phyloP scores from a whole-genome alignment of 108 stramenopile species.

The Licmophora abbreviata region DNA sequence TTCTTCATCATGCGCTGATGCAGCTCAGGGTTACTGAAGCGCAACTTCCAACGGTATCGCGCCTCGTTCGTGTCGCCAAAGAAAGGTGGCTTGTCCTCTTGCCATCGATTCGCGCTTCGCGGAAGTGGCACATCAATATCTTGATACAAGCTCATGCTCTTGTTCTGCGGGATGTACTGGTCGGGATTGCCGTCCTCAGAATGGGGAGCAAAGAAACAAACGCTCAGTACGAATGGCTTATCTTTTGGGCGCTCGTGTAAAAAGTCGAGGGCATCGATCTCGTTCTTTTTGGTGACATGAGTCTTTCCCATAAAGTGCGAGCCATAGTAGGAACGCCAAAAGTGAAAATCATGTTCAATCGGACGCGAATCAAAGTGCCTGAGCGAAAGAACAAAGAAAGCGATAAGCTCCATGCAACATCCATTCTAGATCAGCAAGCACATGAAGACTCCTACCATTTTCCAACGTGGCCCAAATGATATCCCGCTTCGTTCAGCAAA shows the following conservation, averaged over 20 bases:
- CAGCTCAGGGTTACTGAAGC: slow-evolving; percentile 51
- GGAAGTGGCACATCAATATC: slow-evolving; percentile 51
- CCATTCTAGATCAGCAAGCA: neutral
- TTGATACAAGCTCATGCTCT: slow-evolving; percentile 40
- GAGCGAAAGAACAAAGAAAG: slow-evolving; percentile 1
- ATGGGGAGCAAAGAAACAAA: slow-evolving; percentile 79
- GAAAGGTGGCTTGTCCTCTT: slow-evolving; percentile 21
- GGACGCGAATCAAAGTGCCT: too few species aligned
- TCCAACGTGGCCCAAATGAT: slow-evolving; percentile 66
- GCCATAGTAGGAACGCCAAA: slow-evolving; percentile 45
- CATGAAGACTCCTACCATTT: slow-evolving; percentile 46
- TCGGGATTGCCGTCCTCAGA: slow-evolving; percentile 37
- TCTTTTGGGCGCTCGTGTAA: slow-evolving; percentile 30
- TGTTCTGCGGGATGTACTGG: slow-evolving; percentile 49
- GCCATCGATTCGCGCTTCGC: slow-evolving; percentile 33
- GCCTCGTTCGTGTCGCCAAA: slow-evolving; percentile 61
- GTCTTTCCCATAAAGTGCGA: slow-evolving; percentile 21
- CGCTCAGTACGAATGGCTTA: slow-evolving; percentile 64
- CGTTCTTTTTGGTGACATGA: slow-evolving; percentile 61
- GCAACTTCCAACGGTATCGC: slow-evolving; percentile 44
- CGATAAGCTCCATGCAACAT: neutral
- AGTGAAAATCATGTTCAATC: too few species aligned
- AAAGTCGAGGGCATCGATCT: slow-evolving; percentile 54
- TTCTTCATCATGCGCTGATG: slow-evolving; percentile 69
- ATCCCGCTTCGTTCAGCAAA: slow-evolving; percentile 47